Evolutionary conservation across 2,329 filamentous ascomycete genomes (phyloP).

Genomic region (Alternaria postmessia): DNA sequence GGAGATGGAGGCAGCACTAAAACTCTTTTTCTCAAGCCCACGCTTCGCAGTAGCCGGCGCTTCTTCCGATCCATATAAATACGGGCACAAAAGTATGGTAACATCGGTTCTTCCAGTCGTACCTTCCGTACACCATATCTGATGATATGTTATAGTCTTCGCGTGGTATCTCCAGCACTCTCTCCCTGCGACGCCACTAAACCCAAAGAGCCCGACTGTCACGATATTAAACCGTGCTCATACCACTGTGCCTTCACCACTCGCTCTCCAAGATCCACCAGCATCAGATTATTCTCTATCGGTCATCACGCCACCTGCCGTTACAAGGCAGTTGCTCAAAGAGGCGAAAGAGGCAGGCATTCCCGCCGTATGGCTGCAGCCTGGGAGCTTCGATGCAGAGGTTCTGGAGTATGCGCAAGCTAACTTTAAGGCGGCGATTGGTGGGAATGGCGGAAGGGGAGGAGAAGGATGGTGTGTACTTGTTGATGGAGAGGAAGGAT

Average conservation of each 20-base stretch:
- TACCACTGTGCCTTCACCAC: conserved; percentile 70
- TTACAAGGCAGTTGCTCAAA: conserved; percentile 76
- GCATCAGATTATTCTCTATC: conserved; percentile 74
- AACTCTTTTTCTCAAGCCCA: conserved; percentile 80
- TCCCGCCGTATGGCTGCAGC: conserved; percentile 73
- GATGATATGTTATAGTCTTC: conserved; percentile 69
- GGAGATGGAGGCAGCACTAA: conserved; percentile 73
- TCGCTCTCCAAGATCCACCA: conserved; percentile 63
- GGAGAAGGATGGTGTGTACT: conserved; percentile 53
- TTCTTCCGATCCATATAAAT: conserved; percentile 83
- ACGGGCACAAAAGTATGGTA: conserved; percentile 80
- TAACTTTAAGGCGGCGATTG: conserved; percentile 74
- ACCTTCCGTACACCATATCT: background rate
- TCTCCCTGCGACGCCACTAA: conserved; percentile 82
- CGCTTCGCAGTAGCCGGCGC: conserved; percentile 90
- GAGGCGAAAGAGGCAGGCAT: conserved; percentile 78
- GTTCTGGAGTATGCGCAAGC: conserved; percentile 73
- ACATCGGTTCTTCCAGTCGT: background rate
- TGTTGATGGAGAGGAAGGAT: conserved; percentile 51
- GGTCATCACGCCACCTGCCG: conserved; percentile 83
- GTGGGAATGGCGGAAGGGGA: conserved; percentile 52
- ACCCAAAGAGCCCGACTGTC: conserved; percentile 74
- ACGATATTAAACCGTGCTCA: conserved; percentile 67
- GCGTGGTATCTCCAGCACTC: conserved; percentile 83
- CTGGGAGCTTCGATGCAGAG: conserved; percentile 82